Conservation (phyloP, 2,329 filamentous ascomycete species). For the Pestalotiopsis sp. region DNA sequence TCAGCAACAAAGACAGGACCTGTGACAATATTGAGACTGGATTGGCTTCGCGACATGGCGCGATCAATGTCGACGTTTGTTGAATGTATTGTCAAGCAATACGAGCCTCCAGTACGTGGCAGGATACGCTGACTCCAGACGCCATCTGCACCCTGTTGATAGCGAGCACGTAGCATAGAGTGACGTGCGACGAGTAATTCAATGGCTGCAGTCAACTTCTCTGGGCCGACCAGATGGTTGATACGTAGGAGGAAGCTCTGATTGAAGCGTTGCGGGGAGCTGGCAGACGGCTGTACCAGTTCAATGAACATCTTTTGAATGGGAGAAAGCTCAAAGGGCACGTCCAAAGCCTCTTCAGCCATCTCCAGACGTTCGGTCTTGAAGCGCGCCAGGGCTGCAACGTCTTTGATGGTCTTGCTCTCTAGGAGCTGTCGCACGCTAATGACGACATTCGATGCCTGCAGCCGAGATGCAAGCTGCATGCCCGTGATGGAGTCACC, state of each 20-base stretch:
- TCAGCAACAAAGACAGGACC: conserved; percentile 29
- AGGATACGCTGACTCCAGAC: not conserved
- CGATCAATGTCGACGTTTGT: not conserved
- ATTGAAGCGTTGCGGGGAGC: not conserved
- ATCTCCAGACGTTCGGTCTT: not conserved
- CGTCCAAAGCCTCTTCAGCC: not conserved
- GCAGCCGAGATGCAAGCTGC: conserved; percentile 12
- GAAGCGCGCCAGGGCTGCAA: not conserved
- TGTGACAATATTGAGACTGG: conserved; percentile 19
- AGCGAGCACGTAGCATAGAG: conserved; percentile 36
- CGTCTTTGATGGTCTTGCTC: conserved; percentile 3
- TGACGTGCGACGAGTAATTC: not conserved
- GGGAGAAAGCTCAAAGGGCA: conserved; percentile 3
- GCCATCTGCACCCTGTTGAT: conserved; percentile 13
- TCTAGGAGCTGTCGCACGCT: not conserved
- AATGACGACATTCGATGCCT: conserved; percentile 1
- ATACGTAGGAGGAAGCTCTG: conserved; percentile 7
- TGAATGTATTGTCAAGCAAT: not conserved
- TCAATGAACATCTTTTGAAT: conserved; percentile 9
- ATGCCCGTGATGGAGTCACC: conserved; percentile 17
- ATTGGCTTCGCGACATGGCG: not conserved
- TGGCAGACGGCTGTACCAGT: not conserved
- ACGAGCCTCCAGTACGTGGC: not conserved
- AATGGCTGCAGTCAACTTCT: not conserved
- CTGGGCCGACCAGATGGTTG: not conserved